Evolutionary conservation across 1,284 basidiomycete genomes (phyloP), one percentile per base, ranked within the genome.

Genomic region (Sanghuangporus sanghuang): DNA sequence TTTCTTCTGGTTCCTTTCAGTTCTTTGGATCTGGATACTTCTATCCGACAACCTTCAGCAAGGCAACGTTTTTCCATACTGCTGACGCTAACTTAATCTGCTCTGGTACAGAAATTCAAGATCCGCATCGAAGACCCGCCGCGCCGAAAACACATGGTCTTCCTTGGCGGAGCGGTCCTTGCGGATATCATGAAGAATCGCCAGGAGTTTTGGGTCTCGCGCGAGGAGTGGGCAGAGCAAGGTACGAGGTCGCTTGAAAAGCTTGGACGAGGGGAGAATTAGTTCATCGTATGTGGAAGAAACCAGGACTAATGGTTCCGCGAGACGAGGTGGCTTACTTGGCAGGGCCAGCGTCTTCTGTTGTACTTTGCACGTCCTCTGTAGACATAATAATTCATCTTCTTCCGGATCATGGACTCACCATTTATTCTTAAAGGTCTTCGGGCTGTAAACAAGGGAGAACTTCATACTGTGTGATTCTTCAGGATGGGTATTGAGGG

Each of bases 131-230:
- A 99, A 78, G 96, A 99, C 76, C 95, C 96, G 18, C 96, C 96
- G 35, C 88, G 95, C 72, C 85, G 97, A 75, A 98, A 98, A 78
- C 96, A 98, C 78, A 98, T 98, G 95, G 96, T 98, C 59, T 99
- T 98, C 87, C 84, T 99, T 11, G 96, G 97, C 44, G 96, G 96
- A 61, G 96, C 93, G 2, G 94, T 96, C 4, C 80, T 97, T 27
- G 96, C 96, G 4, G 96, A 99, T 75, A 98, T 99, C 77, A 98
- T 99, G 96, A 98, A 97, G 80, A 84, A 82, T 72, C 85, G 94
- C 46, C 86, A 95, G 72, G 91, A 93, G 71, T 98, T 98, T 81
- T 98, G 96, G 95, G 90, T 97, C 73, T 85, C 93, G 61, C 83
- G 90, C 67, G 90, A 92, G 70, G 95, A 96, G 76, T 97, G 95